phyloP scores from a whole-genome alignment of 441 rosid genomes.

The Brassica hybrid region DNA sequence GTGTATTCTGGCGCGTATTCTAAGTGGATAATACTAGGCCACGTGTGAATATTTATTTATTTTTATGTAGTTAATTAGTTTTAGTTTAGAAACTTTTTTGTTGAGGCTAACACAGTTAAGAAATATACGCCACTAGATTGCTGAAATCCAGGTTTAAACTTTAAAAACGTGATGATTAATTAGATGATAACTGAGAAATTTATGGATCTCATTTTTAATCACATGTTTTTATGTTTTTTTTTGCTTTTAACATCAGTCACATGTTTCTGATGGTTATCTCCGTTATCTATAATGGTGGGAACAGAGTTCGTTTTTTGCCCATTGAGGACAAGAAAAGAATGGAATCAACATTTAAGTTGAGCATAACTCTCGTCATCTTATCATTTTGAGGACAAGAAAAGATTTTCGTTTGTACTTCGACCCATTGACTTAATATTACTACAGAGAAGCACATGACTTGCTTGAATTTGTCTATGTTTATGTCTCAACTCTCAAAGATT shows the following conservation, averaged over 20 bases:
- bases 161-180: background rate
- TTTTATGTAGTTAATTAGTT: slow-evolving; percentile 13
- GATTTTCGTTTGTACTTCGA: background rate
- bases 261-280: slow-evolving; percentile 10
- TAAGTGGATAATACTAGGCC: slow-evolving; percentile 12
- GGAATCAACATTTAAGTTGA: slow-evolving; percentile 4
- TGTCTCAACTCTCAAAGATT: too few relatives aligned
- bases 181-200: slow-evolving; percentile 22
- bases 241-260: slow-evolving; percentile 5
- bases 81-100: background rate
- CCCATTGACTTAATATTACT: slow-evolving; percentile 1
- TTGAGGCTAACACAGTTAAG: slow-evolving; percentile 26
- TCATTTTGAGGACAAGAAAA: background rate
- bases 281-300: slow-evolving; percentile 16
- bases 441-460: background rate
- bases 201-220: slow-evolving; percentile 28
- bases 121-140: slow-evolving; percentile 37
- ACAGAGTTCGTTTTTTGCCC: background rate
- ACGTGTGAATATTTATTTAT: background rate
- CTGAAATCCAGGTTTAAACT: slow-evolving; percentile 25
- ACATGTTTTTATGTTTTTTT: slow-evolving; percentile 8
- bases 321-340: slow-evolving; percentile 19
- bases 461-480: background rate
- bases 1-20: slow-evolving; percentile 20
- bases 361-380: background rate